Conservation (phyloP, 2,329 filamentous ascomycete species). For the Aspergillaceae sp. region DNA sequence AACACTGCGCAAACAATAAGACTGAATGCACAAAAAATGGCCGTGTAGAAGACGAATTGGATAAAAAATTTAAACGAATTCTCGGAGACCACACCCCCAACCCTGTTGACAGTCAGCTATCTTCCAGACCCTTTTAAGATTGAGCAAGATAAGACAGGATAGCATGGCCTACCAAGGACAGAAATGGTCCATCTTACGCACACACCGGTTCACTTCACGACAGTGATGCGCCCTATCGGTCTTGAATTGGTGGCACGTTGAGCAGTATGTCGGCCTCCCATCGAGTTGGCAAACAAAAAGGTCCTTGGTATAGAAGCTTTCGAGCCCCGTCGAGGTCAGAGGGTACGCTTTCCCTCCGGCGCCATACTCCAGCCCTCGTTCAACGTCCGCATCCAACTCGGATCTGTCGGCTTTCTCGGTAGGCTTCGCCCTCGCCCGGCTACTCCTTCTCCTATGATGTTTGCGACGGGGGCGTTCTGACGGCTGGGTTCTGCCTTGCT, state of each 20-base stretch:
- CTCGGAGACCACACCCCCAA: constrained; percentile 86
- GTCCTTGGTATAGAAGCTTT: constrained; percentile 71
- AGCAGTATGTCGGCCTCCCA: constrained; percentile 81
- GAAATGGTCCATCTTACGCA: constrained; percentile 88
- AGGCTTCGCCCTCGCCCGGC: constrained; percentile 13
- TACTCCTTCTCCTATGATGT: constrained; percentile 16
- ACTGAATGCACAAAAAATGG: constrained; percentile 56
- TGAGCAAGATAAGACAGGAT: background rate
- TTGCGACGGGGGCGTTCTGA: constrained; percentile 11
- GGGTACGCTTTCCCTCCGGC: constrained; percentile 18
- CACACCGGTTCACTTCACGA: constrained; percentile 69
- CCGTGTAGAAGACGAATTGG: constrained; percentile 71
- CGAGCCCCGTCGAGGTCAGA: constrained; percentile 59
- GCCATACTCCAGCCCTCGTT: constrained; percentile 17
- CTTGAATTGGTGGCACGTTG: constrained; percentile 76
- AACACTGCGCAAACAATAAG: constrained; percentile 58
- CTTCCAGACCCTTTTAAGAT: background rate
- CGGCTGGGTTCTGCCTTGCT: constrained; percentile 9
- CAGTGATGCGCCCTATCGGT: constrained; percentile 82
- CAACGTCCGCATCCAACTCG: constrained; percentile 22
- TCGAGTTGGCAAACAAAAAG: constrained; percentile 76
- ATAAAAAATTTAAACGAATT: constrained; percentile 85
- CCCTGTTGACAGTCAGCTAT: constrained; percentile 42
- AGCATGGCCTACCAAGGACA: constrained; percentile 60
- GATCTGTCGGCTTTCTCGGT: constrained; percentile 15